Evolutionary conservation across 1,284 basidiomycete genomes (phyloP), one percentile per base, ranked within the genome.

Genomic region (Marasmius tenuissimus): DNA sequence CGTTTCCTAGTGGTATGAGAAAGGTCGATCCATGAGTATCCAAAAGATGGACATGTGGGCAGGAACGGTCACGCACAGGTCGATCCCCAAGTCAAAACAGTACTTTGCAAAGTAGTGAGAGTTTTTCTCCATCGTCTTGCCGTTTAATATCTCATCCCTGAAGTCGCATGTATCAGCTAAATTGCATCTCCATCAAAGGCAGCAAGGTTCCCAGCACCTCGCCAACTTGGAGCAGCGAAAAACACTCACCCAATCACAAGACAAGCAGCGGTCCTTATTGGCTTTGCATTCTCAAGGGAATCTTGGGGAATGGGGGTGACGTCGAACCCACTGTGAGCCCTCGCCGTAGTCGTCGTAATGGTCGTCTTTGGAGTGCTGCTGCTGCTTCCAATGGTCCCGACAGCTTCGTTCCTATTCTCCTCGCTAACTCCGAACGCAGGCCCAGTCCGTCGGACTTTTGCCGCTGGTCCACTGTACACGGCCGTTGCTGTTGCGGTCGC

Each of bases 51-150:
- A 53, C 14, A 49, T 33, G 34, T 20, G 48, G 58, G 20, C 42
- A 27, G 10, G 6, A 40, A 22, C 57, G 55, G 37, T 22, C n/a
- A 76, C 89, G 75, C 77, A 93, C 91, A 96, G 76, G 63, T 94
- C 87, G 55, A 96, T 87, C 0, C 93, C 94, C 48, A 93, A 84
- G 69, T 94, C 90, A 72, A 97, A 97, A 73, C 91, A 94, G 72
- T 86, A 94, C 72, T 86, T 85, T 37, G 93, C 93, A 70, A 94
- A 93, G 75, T 86, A 91, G 72, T 93, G 85, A 4, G 89, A 91
- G 74, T 97, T 98, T 18, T 85, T 83, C 75, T 98, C 96, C 62
- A 88, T 86, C 1, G 94, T 95, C 78, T 95, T 96, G 55, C 93
- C 93, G 63, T 91, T 93, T 60, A 93, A 76, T 53, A 93, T 91